Percentiles rank a stretch among this genome's conserved stretches.
Conservation (phyloP, 108 stramenopile genomes). For the Thalassiosira profunda region DNA sequence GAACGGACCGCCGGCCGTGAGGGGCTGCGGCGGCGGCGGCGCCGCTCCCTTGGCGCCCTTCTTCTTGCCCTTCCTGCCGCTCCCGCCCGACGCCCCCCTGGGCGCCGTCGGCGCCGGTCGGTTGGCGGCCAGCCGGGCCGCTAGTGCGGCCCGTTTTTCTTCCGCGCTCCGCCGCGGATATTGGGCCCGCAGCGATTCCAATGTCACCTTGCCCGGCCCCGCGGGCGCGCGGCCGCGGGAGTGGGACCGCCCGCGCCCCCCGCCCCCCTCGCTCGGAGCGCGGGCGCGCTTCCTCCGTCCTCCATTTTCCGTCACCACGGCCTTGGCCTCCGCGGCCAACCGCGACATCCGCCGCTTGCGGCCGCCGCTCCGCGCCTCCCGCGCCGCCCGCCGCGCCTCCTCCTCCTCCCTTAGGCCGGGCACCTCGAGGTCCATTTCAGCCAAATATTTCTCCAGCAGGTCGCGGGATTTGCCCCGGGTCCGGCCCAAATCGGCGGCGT, state of each 20-base stretch:
- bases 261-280: slow-evolving; percentile 10
- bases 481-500: not conserved
- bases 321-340: slow-evolving; percentile 20
- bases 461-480: too few relatives aligned
- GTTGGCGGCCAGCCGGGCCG: not conserved
- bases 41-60: slow-evolving; percentile 7
- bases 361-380: not conserved
- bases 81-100: not conserved
- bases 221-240: not conserved
- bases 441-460: too few relatives aligned
- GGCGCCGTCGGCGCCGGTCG: not conserved
- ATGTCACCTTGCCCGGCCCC: not conserved
- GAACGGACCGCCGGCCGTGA: too few relatives aligned
- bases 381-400: not conserved
- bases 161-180: not conserved
- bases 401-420: slow-evolving; percentile 14
- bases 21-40: not conserved
- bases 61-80: slow-evolving; percentile 16
- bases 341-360: slow-evolving; percentile 34
- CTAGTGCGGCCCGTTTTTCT: not conserved
- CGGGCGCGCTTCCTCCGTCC: slow-evolving; percentile 42
- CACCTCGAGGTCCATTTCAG: not conserved
- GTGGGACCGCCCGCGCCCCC: not conserved
- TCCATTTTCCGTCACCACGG: too few relatives aligned
- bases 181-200: not conserved